Percentiles rank a stretch among this genome's conserved stretches.
phyloP scores from a whole-genome alignment of 768 basidiomycete genomes.

The Ramaria rubella region DNA sequence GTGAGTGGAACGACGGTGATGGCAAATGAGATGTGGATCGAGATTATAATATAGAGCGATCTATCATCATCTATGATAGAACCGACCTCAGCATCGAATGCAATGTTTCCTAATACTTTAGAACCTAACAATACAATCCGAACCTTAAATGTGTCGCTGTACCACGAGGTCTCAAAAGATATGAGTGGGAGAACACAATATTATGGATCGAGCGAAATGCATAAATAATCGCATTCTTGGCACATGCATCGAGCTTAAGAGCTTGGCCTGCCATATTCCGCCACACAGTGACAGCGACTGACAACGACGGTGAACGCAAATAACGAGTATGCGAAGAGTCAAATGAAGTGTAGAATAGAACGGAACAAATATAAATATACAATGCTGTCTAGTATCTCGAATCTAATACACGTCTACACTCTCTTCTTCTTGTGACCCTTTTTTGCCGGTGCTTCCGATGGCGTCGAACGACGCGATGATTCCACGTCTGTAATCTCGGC shows the following conservation, averaged over 20 bases:
- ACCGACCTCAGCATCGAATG: neutral
- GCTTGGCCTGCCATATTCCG: too few species aligned
- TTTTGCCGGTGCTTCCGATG: neutral
- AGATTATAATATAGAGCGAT: neutral
- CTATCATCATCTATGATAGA: neutral
- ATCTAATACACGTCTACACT: too few species aligned
- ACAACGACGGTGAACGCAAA: too few species aligned
- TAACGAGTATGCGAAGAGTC: too few species aligned
- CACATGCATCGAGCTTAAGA: too few species aligned
- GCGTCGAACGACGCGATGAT: constrained; percentile 36
- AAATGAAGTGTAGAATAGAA: too few species aligned
- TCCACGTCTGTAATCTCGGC: constrained; percentile 2
- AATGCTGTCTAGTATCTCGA: too few species aligned
- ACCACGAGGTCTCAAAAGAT: neutral
- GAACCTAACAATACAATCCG: neutral
- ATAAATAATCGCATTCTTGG: too few species aligned
- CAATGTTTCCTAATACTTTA: neutral
- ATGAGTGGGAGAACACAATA: neutral
- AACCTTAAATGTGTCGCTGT: neutral
- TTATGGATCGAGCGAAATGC: neutral
- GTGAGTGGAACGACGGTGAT: constrained; percentile 1
- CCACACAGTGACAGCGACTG: too few species aligned
- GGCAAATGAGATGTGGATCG: neutral
- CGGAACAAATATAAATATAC: too few species aligned
- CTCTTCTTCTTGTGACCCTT: constrained; percentile 4